A percentile compares a stretch with the other conserved stretches of the same genome.
phyloP scores from a whole-genome alignment of 2,329 filamentous ascomycete genomes.

The Rhynchosporium secalis region DNA sequence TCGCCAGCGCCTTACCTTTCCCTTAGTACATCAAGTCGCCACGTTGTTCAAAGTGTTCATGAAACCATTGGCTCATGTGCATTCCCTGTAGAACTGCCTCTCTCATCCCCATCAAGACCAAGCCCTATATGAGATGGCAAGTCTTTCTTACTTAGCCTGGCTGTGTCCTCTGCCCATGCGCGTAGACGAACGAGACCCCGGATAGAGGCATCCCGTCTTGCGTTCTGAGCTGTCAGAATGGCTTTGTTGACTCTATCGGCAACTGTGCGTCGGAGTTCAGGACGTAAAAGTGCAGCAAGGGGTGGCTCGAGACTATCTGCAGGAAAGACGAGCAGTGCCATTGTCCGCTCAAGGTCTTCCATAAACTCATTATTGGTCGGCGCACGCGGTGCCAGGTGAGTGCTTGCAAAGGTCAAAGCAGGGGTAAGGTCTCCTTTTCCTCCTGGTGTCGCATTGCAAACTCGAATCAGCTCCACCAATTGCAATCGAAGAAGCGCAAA shows the following conservation, averaged over 20 bases:
- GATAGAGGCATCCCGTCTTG: constrained; percentile 77
- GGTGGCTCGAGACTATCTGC: constrained; percentile 76
- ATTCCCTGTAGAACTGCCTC: constrained; percentile 26
- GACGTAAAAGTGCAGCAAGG: constrained; percentile 74
- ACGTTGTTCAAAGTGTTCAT: constrained; percentile 24
- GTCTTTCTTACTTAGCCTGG: constrained; percentile 39
- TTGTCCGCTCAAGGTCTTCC: constrained; percentile 85
- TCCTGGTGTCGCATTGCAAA: constrained; percentile 63
- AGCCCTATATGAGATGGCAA: constrained; percentile 38
- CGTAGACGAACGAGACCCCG: constrained; percentile 77
- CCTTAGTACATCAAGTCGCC: constrained; percentile 9
- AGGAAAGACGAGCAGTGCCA: constrained; percentile 87
- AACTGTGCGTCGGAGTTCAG: constrained; percentile 77
- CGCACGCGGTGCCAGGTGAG: constrained; percentile 83
- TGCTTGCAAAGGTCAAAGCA: constrained; percentile 83
- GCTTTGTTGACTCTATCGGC: constrained; percentile 87
- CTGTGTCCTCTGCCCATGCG: constrained; percentile 71
- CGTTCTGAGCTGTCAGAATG: constrained; percentile 72
- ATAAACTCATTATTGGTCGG: constrained; percentile 80
- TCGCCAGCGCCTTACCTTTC: constrained; percentile 7
- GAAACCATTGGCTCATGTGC: constrained; percentile 38
- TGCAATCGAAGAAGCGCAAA: constrained; percentile 89
- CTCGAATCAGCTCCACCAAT: constrained; percentile 87
- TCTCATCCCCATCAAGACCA: constrained; percentile 35
- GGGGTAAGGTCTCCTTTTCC: constrained; percentile 73